Base-by-base conservation (phyloP, 1,284 basidiomycete species). In the Thecaphora frezii region DNA sequence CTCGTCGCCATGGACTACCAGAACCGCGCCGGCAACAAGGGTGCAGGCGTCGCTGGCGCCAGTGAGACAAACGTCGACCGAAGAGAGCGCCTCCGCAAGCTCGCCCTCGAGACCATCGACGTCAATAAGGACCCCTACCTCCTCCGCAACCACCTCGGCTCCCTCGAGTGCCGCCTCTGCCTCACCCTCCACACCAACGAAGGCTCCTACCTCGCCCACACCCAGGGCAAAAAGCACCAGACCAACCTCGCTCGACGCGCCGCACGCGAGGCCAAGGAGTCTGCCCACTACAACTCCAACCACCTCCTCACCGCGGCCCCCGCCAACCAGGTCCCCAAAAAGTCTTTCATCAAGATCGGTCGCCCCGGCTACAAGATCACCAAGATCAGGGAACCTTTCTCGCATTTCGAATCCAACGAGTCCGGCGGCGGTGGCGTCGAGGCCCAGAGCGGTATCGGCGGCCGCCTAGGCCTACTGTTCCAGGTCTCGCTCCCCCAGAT, bases 161-260 rank as follows among this genome's bases (percentile, higher is more conserved):
- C 93, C 10, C 86, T 98, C 50, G 96, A 98, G 85, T 99, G 96
- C 82, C 90, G 94, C 71, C 86, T 99, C 37, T 98, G 96, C 80
- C 83, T 99, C 37, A 99, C 96, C 0, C 85, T 98, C 7, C 96
- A 99, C 82, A 97, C 96, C 23, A 98, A 98, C 79, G 96, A 99
- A 82, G 96, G 96, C 24, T 97, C 93, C 21, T 99, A 99, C 80
- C 88, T 99, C 44, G 94, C 96, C 0, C 96, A 99, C 73, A 99
- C 96, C 0, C 96, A 98, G 82, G 96, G 96, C 26, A 98, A 98
- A 83, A 99, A 98, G 80, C 96, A 98, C 78, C 96, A 98, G 80
- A 97, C 94, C 1, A 98, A 98, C 78, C 86, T 99, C 33, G 96
- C 94, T 4, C 86, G 96, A 43, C 87, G 96, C 69, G 96, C 96